Conservation (phyloP, 306 rosid species). For the Cucurbita moschata region DNA sequence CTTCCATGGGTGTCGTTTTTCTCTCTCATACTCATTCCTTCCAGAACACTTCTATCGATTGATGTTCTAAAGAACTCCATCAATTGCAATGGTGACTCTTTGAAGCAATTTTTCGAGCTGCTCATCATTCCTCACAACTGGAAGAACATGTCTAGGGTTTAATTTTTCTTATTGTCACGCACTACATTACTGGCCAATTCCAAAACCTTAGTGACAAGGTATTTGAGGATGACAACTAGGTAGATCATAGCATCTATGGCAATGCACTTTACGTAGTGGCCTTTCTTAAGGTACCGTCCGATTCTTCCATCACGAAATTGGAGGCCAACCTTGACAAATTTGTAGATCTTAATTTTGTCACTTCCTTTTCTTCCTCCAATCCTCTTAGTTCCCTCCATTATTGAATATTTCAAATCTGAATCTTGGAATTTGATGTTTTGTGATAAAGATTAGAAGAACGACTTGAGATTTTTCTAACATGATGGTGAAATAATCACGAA, state of each 20-base stretch:
- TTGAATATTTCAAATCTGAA: neutral
- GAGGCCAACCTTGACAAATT: neutral
- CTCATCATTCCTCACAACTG: conserved; percentile 78
- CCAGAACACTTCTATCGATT: conserved; percentile 12
- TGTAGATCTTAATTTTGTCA: neutral
- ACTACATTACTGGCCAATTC: conserved; percentile 83
- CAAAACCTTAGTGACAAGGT: conserved; percentile 22
- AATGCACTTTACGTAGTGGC: neutral
- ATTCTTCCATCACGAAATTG: neutral
- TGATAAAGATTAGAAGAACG: too few relatives aligned
- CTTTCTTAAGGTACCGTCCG: neutral
- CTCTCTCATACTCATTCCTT: too few relatives aligned
- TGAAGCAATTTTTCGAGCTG: conserved; percentile 52
- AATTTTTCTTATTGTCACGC: conserved; percentile 76
- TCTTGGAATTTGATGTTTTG: too few relatives aligned
- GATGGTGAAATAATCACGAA: too few relatives aligned
- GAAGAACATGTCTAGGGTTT: conserved; percentile 52
- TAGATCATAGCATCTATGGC: neutral
- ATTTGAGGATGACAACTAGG: neutral
- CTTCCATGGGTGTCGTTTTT: too few relatives aligned
- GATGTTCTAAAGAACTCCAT: conserved; percentile 63
- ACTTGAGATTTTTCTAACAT: too few relatives aligned
- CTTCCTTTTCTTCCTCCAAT: neutral
- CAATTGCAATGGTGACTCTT: conserved; percentile 71
- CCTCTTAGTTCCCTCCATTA: neutral